phyloP scores from a whole-genome alignment of 2,329 filamentous ascomycete genomes.

The Claviceps cyperi region DNA sequence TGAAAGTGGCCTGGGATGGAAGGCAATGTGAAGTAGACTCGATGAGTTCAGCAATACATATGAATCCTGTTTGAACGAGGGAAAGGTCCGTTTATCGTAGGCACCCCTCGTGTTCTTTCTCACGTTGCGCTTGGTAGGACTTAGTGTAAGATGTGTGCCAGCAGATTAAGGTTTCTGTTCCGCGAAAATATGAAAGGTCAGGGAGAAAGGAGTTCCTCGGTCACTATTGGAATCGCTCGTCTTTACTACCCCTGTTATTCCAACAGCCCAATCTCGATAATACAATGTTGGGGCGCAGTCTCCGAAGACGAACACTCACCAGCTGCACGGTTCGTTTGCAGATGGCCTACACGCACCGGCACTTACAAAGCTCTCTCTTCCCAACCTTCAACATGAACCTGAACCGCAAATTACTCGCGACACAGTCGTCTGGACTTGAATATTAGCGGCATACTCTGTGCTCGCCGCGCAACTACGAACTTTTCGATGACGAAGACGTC shows the following conservation, averaged over 20 bases:
- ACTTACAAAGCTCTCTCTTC: constrained; percentile 7
- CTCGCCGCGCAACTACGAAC: not conserved
- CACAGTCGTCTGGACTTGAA: not conserved
- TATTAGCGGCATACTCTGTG: constrained; percentile 1
- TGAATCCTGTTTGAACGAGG: not conserved
- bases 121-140: too few relatives aligned
- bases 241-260: too few relatives aligned
- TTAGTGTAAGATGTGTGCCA: too few relatives aligned
- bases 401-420: constrained; percentile 5
- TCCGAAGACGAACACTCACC: not conserved
- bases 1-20: constrained; percentile 6
- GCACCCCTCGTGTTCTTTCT: too few relatives aligned
- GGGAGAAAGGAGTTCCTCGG: too few relatives aligned
- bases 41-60: constrained; percentile 2
- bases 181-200: too few relatives aligned
- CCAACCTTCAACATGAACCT: constrained; percentile 2
- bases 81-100: too few relatives aligned
- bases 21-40: constrained; percentile 18
- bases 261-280: too few relatives aligned
- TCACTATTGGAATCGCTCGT: too few relatives aligned
- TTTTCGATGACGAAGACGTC: not conserved
- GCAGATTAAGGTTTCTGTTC: too few relatives aligned
- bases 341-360: constrained; percentile 8
- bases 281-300: too few relatives aligned
- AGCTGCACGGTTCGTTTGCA: constrained; percentile 8